Evolutionary conservation across 2,329 filamentous ascomycete species (phyloP), one percentile per base, ranked within the genome.

Genomic region (Alternaria novae-zelandiae): DNA sequence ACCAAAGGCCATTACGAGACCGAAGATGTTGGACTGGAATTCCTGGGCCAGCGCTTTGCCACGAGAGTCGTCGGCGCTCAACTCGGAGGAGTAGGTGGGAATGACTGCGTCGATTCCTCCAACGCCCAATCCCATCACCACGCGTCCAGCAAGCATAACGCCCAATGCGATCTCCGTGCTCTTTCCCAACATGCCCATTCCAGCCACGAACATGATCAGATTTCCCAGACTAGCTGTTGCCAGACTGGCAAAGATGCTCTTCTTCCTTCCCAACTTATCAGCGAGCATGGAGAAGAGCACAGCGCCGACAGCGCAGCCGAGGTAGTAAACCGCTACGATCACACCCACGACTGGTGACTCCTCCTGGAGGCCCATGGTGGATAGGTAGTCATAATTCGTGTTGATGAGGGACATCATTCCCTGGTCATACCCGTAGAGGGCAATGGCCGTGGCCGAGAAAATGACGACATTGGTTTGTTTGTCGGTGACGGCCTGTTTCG

Each of bases 11-110:
- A 88, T 84, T 62, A 88, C 82, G 3, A 90, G 75, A 0, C 88
- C 87, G 59, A 89, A 86, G 65, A 90, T 89, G 67, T 90, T 90
- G 74, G 84, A 85, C 72, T 89, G 87, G 69, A 90, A 90, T 68
- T 89, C 87, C 70, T 90, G 86, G 1, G 87, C 87, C 46, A 90
- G 74, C 1, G 87, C 86, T 67, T 84, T 85, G 6, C 88, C 87
- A 47, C 87, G 79, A 3, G 85, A 82, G 53, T 84, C 84, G 69
- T 89, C 87, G n/a, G 83, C 83, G 3, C 83, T 82, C 30, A 89
- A 79, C 70, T 89, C 87, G 13, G 83, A 83, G 60, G 82, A 85
- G 76, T 89, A 89, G 2, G 88, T 85, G 0, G 88, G 87, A 23
- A 89, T 88, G 0, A 88, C 86, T 15, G 83, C 82, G 70, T 90